phyloP scores from a whole-genome alignment of 352 stramenopile species.

The Peronospora belbahrii region DNA sequence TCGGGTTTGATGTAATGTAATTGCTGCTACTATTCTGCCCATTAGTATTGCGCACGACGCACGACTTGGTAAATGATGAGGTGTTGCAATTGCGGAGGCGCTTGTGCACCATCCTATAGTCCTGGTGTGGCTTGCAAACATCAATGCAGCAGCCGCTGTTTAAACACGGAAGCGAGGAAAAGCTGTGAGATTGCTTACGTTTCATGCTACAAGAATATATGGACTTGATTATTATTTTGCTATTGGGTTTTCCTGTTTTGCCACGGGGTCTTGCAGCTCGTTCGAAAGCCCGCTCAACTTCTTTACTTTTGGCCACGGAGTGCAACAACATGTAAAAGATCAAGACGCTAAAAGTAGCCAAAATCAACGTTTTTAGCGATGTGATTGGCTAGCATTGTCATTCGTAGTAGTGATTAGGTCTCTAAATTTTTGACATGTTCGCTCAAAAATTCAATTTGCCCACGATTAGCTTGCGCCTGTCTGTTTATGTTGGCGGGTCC shows the following conservation, averaged over 20 bases:
- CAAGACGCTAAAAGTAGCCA: constrained; percentile 6
- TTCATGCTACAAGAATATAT: constrained; percentile 27
- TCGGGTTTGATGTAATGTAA: constrained; percentile 1
- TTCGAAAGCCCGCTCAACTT: constrained; percentile 1
- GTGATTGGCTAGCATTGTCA: not conserved
- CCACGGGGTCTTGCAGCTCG: constrained; percentile 1
- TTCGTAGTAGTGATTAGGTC: constrained; percentile 5
- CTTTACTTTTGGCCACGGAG: constrained; percentile 5
- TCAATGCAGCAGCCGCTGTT: constrained; percentile 16
- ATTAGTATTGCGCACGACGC: constrained; percentile 2
- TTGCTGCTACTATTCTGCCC: not conserved
- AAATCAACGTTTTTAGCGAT: constrained; percentile 2
- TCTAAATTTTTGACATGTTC: not conserved
- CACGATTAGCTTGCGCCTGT: not conserved
- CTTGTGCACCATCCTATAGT: constrained; percentile 34
- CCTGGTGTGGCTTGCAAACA: constrained; percentile 23
- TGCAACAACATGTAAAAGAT: constrained; percentile 1
- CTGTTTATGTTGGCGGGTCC: not conserved
- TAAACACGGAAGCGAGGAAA: constrained; percentile 18
- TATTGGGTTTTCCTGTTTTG: not conserved
- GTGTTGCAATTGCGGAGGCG: constrained; percentile 25
- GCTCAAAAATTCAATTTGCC: constrained; percentile 9
- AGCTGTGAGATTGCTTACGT: constrained; percentile 33
- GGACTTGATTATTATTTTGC: not conserved
- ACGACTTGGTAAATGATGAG: constrained; percentile 13